A percentile compares a stretch with the other conserved stretches of the same genome.
Evolutionary conservation across 1,284 basidiomycete species (phyloP).

Genomic region (Ceratobasidium sp.): DNA sequence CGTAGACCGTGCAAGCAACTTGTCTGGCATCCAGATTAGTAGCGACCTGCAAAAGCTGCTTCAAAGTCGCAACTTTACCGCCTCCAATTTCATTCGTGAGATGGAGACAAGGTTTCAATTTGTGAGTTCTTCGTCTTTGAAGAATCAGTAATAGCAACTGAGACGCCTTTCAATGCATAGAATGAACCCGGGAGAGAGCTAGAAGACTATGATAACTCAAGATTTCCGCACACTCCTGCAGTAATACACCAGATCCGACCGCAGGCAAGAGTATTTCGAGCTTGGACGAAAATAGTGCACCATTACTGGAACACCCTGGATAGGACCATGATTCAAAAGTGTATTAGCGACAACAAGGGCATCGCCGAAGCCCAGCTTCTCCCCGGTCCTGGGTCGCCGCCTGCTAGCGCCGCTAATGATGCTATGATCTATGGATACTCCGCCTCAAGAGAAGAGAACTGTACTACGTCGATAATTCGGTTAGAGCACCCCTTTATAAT

Average conservation of each 20-base stretch:
- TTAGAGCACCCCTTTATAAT: constrained; percentile 91
- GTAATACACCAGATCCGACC: constrained; percentile 15
- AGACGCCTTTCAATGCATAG: not conserved
- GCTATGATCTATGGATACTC: constrained; percentile 66
- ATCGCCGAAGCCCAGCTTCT: constrained; percentile 1
- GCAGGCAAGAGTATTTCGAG: constrained; percentile 61
- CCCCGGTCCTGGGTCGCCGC: constrained; percentile 24
- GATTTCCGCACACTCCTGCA: constrained; percentile 26
- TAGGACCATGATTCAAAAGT: constrained; percentile 36
- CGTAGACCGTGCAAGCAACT: constrained; percentile 63
- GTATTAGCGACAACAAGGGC: constrained; percentile 9
- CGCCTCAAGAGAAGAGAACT: constrained; percentile 60
- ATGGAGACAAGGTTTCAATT: constrained; percentile 28
- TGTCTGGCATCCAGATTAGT: constrained; percentile 18
- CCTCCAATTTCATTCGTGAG: constrained; percentile 9
- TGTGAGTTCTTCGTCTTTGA: not conserved
- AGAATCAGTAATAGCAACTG: too few species aligned
- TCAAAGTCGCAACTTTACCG: constrained; percentile 14
- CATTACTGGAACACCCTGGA: constrained; percentile 80
- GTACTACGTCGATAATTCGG: constrained; percentile 86
- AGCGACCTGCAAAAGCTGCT: not conserved
- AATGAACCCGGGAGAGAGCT: constrained; percentile 18
- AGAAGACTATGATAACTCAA: constrained; percentile 10
- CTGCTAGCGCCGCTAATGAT: constrained; percentile 75
- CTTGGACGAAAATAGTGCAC: constrained; percentile 82